A percentile compares a stretch with the other conserved stretches of the same genome.
Evolutionary conservation across 306 rosid genomes (phyloP).

Genomic region (Benincasa hispida): DNA sequence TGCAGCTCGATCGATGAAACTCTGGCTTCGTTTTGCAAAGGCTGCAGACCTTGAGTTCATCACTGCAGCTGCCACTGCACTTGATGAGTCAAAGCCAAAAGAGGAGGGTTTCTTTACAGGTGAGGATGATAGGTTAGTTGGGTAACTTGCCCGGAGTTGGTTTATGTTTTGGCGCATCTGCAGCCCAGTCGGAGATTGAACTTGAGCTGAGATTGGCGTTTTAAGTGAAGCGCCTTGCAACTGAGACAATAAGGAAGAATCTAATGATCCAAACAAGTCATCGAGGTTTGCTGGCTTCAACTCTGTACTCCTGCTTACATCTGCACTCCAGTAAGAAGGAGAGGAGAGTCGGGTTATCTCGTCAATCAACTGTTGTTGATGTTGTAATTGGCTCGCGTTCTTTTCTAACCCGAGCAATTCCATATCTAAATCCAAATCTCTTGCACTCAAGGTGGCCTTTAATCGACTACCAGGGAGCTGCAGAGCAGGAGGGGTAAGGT

Average conservation of each 20-base stretch:
- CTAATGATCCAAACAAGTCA: conserved; percentile 61
- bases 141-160: conserved; percentile 88
- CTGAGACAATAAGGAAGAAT: conserved; percentile 51
- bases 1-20: conserved; percentile 83
- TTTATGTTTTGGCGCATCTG: conserved; percentile 80
- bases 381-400: conserved; percentile 38
- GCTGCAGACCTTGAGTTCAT: conserved; percentile 92
- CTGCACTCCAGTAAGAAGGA: conserved; percentile 49
- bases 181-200: conserved; percentile 50
- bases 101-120: conserved; percentile 59
- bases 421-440: conserved; percentile 79
- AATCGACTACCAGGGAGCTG: conserved; percentile 88
- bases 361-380: conserved; percentile 61
- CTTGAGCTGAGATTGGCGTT: conserved; percentile 44
- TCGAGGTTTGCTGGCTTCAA: conserved; percentile 80
- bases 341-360: conserved; percentile 88
- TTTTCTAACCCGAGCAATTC: conserved; percentile 58
- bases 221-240: conserved; percentile 49
- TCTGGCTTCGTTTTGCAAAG: conserved; percentile 90
- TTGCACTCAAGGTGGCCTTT: conserved; percentile 65
- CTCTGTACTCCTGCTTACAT: conserved; percentile 49
- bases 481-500: conserved; percentile 73
- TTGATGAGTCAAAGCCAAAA: conserved; percentile 64
- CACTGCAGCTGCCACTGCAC: conserved; percentile 82
- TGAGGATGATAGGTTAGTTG: conserved; percentile 61